Evolutionary conservation across 441 rosid species (phyloP).

Genomic region (Euphorbia schlechtendalii): DNA sequence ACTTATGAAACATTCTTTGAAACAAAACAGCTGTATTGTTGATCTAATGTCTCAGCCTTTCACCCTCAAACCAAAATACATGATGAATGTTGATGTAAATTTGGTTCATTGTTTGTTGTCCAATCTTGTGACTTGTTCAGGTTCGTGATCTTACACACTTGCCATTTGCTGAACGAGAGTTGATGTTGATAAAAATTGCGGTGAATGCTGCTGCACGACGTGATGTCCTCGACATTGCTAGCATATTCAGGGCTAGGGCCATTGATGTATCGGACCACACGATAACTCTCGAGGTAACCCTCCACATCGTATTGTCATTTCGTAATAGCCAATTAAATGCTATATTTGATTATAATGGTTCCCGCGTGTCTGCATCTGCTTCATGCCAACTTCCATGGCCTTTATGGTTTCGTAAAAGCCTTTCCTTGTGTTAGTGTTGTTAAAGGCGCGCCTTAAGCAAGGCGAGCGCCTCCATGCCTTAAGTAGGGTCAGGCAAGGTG

Average conservation of each 20-base stretch:
- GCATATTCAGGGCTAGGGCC: constrained; percentile 70
- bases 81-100: too few relatives aligned
- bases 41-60: not conserved
- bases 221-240: constrained; percentile 82
- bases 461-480: too few relatives aligned
- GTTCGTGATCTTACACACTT: constrained; percentile 61
- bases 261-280: constrained; percentile 90
- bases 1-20: constrained; percentile 4
- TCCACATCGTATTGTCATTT: too few relatives aligned
- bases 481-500: too few relatives aligned
- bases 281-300: constrained; percentile 69
- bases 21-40: constrained; percentile 1
- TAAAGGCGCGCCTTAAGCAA: too few relatives aligned
- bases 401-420: constrained; percentile 3
- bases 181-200: constrained; percentile 84
- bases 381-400: not conserved
- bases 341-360: not conserved
- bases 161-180: constrained; percentile 84
- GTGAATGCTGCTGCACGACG: constrained; percentile 70
- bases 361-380: not conserved
- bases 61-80: not conserved
- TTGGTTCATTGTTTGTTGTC: not conserved
- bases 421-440: not conserved
- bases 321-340: not conserved
- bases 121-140: constrained; percentile 24